phyloP scores from a whole-genome alignment of 2,329 filamentous ascomycete genomes.

The Colletotrichum lentis region DNA sequence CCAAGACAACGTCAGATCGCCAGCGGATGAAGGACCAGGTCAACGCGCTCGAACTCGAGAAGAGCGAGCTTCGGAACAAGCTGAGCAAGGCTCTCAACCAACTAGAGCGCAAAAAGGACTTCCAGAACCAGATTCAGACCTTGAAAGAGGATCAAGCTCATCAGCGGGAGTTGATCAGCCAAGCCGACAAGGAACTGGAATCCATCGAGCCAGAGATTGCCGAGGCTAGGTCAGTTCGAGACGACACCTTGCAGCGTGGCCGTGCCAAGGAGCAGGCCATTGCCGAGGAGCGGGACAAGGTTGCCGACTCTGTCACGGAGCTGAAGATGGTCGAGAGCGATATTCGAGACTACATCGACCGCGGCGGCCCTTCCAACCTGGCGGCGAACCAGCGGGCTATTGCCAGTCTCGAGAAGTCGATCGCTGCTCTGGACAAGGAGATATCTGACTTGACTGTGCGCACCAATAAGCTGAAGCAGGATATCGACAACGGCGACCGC shows the following conservation, averaged over 20 bases:
- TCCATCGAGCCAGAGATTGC: slow-evolving; percentile 77
- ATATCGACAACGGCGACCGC: slow-evolving; percentile 79
- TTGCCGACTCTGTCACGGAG: slow-evolving; percentile 79
- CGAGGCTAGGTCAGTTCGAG: slow-evolving; percentile 77
- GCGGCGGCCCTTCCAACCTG: slow-evolving; percentile 77
- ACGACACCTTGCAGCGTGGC: slow-evolving; percentile 77
- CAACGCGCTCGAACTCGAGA: slow-evolving; percentile 76
- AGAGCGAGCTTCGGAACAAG: slow-evolving; percentile 77
- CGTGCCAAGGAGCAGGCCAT: slow-evolving; percentile 76
- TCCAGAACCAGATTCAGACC: slow-evolving; percentile 76
- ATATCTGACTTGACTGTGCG: slow-evolving; percentile 71
- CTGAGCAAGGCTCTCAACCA: slow-evolving; percentile 75
- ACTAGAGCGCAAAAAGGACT: slow-evolving; percentile 79
- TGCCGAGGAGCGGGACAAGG: slow-evolving; percentile 72
- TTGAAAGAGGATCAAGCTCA: slow-evolving; percentile 73
- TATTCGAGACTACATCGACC: slow-evolving; percentile 80
- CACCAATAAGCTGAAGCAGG: slow-evolving; percentile 79
- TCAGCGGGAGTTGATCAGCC: slow-evolving; percentile 74
- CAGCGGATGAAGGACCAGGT: slow-evolving; percentile 76
- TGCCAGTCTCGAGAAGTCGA: slow-evolving; percentile 69
- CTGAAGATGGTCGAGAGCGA: slow-evolving; percentile 78
- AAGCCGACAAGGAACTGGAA: slow-evolving; percentile 76
- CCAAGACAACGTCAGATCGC: slow-evolving; percentile 72
- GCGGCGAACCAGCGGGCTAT: slow-evolving; percentile 75
- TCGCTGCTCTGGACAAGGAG: slow-evolving; percentile 72